Conservation (phyloP, 2,329 filamentous ascomycete species). For the Arthrocladium fulminans region DNA sequence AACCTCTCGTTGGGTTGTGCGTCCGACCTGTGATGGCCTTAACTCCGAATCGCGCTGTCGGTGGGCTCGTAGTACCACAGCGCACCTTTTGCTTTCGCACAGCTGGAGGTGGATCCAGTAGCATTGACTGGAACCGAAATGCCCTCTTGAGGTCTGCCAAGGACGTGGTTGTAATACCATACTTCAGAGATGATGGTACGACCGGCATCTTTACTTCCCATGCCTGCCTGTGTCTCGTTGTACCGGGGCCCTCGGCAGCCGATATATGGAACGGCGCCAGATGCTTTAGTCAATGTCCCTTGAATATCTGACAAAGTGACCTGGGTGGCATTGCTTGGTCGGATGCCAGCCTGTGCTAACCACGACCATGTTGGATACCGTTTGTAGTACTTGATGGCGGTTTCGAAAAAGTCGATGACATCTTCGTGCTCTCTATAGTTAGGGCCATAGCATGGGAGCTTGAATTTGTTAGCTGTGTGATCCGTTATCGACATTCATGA, state of each 20-base stretch:
- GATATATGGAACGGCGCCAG: slow-evolving; percentile 50
- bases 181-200: slow-evolving; percentile 52
- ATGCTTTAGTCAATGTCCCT: slow-evolving; percentile 40
- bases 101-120: slow-evolving; percentile 17
- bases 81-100: slow-evolving; percentile 21
- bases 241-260: slow-evolving; percentile 53
- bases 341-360: slow-evolving; percentile 48
- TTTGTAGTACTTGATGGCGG: slow-evolving; percentile 49
- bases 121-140: slow-evolving; percentile 34
- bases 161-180: slow-evolving; percentile 56
- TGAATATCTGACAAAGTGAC: slow-evolving; percentile 49
- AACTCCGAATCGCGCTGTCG: slow-evolving; percentile 3
- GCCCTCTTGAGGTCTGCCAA: slow-evolving; percentile 48
- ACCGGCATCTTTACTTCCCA: slow-evolving; percentile 47
- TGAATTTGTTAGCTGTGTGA: background rate
- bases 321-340: slow-evolving; percentile 49
- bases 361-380: slow-evolving; percentile 52
- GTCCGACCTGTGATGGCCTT: background rate
- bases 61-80: slow-evolving; percentile 21
- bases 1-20: background rate
- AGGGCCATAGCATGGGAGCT: slow-evolving; percentile 54
- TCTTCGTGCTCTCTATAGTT: slow-evolving; percentile 49
- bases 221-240: slow-evolving; percentile 52
- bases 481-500: too few relatives aligned
- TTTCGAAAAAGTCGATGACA: slow-evolving; percentile 56